These are phyloP conservation scores for Diatrype stigma DNA, from an alignment of 2,329 filamentous ascomycete genomes.

Conservation along the genomic window DNA sequence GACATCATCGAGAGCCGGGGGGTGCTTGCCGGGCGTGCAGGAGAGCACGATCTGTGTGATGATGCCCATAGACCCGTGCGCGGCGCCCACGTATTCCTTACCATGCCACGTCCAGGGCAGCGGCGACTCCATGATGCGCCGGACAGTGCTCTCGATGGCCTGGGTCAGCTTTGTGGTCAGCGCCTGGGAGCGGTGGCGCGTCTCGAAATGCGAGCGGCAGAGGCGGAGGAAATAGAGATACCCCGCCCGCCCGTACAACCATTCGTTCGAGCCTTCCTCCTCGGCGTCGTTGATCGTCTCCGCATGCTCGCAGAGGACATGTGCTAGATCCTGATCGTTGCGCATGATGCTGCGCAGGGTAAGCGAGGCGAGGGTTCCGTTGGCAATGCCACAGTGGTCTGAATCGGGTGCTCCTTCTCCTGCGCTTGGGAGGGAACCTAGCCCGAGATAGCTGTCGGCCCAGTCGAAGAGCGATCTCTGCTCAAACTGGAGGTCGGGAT, in stretches of 20 bases:
- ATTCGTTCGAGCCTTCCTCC: slow-evolving; percentile 52
- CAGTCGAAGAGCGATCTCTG: slow-evolving; percentile 40
- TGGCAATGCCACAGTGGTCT: slow-evolving; percentile 44
- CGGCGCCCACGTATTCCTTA: slow-evolving; percentile 60
- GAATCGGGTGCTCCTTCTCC: slow-evolving; percentile 31
- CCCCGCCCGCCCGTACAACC: slow-evolving; percentile 64
- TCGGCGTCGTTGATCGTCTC: slow-evolving; percentile 40
- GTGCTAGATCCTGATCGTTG: slow-evolving; percentile 33
- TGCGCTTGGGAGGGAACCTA: slow-evolving; percentile 32
- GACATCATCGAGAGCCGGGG: slow-evolving; percentile 39
- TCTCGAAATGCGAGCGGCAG: slow-evolving; percentile 36
- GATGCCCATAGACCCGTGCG: slow-evolving; percentile 66
- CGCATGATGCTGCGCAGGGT: slow-evolving; percentile 42
- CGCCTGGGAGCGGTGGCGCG: slow-evolving; percentile 42
- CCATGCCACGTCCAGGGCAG: slow-evolving; percentile 60
- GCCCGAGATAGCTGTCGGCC: slow-evolving; percentile 42
- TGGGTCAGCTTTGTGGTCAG: slow-evolving; percentile 45
- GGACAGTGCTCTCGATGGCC: slow-evolving; percentile 52
- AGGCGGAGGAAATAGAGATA: slow-evolving; percentile 64
- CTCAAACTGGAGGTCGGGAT: slow-evolving; percentile 40
- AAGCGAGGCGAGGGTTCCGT: slow-evolving; percentile 44
- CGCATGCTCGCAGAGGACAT: slow-evolving; percentile 35
- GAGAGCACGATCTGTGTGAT: slow-evolving; percentile 64
- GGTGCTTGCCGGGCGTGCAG: slow-evolving; percentile 22
- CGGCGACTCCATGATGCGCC: slow-evolving; percentile 52